Evolutionary conservation across 257 asterid species (phyloP).

Genomic region (Salvia rosmarinus): DNA sequence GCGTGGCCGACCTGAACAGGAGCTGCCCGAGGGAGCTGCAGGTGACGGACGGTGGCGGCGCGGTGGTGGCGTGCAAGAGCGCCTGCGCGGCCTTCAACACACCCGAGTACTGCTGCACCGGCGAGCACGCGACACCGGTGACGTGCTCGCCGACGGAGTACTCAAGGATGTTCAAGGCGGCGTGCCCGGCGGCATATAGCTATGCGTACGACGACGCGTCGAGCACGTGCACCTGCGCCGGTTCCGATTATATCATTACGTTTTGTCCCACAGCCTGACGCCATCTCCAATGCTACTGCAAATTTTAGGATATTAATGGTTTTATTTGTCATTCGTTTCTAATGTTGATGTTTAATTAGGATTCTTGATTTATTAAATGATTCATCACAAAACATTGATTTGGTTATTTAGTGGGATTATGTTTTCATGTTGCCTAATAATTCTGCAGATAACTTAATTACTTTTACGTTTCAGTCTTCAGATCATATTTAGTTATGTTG

Average conservation of each 20-base stretch:
- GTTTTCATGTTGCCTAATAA: too few relatives aligned
- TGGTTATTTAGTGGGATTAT: too few relatives aligned
- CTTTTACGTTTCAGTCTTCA: too few relatives aligned
- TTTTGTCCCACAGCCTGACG: constrained; percentile 59
- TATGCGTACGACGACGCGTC: constrained; percentile 90
- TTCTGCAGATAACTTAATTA: too few relatives aligned
- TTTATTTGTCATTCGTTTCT: too few relatives aligned
- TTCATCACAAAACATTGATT: too few relatives aligned
- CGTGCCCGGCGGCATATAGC: constrained; percentile 90
- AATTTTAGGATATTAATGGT: too few relatives aligned
- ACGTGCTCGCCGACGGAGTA: constrained; percentile 75
- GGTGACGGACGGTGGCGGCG: constrained; percentile 40
- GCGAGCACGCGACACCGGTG: constrained; percentile 60
- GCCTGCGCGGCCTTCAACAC: constrained; percentile 72
- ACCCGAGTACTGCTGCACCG: constrained; percentile 85
- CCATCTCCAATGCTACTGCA: neutral
- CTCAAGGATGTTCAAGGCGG: constrained; percentile 68
- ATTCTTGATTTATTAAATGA: too few relatives aligned
- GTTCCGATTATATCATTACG: constrained; percentile 69
- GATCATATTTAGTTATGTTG: too few relatives aligned
- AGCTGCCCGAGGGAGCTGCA: constrained; percentile 55
- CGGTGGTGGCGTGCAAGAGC: constrained; percentile 69
- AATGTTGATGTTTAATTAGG: too few relatives aligned
- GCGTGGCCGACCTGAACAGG: constrained; percentile 50
- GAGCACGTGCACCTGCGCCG: constrained; percentile 76